Percentiles rank a stretch among this genome's conserved stretches.
Conservation (phyloP, 2,329 filamentous ascomycete genomes). For the Sphaerulina populicola region DNA sequence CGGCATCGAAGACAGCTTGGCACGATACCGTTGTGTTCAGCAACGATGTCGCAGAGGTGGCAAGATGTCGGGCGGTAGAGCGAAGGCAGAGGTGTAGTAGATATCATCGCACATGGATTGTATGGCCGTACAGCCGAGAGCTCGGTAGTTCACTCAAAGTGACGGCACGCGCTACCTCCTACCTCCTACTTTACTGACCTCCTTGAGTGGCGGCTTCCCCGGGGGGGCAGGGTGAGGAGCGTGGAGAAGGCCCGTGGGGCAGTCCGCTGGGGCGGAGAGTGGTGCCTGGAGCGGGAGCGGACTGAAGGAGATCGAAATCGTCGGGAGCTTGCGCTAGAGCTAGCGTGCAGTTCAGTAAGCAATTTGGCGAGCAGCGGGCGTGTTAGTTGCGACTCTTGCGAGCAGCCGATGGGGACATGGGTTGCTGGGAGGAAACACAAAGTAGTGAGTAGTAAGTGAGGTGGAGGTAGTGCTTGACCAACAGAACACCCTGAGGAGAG, state of each 20-base stretch:
- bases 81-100: constrained; percentile 10
- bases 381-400: background rate
- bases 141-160: constrained; percentile 1
- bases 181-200: constrained; percentile 1
- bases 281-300: constrained; percentile 13
- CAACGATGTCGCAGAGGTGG: background rate
- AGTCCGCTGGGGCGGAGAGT: constrained; percentile 5
- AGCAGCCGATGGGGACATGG: background rate
- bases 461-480: background rate
- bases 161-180: background rate
- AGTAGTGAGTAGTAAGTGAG: too few relatives aligned
- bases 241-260: background rate
- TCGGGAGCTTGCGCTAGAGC: constrained; percentile 12
- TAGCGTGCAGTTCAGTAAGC: constrained; percentile 9
- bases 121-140: constrained; percentile 17
- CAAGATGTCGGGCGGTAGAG: constrained; percentile 11
- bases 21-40: constrained; percentile 3
- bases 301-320: constrained; percentile 20
- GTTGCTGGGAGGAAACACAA: too few relatives aligned
- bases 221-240: background rate
- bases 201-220: constrained; percentile 4
- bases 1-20: constrained; percentile 52
- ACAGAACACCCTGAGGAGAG: background rate
- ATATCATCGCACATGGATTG: constrained; percentile 11
- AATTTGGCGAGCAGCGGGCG: constrained; percentile 2